Conservation (phyloP, 441 rosid genomes). For the Populus hybrid region DNA sequence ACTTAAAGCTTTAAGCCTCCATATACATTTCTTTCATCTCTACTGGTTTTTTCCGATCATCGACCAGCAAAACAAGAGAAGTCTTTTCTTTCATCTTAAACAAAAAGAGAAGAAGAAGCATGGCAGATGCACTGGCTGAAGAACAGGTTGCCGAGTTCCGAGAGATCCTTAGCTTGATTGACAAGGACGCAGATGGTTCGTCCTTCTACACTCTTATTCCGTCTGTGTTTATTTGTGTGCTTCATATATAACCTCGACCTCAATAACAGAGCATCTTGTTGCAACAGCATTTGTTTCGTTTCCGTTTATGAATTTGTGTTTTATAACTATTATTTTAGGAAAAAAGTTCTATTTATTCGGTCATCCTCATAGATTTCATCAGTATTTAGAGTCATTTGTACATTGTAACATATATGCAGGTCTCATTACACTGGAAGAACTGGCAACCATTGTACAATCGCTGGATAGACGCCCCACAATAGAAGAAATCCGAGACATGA, state of each 20-base stretch:
- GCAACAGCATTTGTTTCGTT: background rate
- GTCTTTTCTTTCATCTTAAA: background rate
- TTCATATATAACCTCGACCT: background rate
- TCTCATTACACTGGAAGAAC: conserved; percentile 43
- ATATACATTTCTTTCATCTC: background rate
- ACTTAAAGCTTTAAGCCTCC: background rate
- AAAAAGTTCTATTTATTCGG: no score
- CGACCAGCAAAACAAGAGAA: background rate
- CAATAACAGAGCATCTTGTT: background rate
- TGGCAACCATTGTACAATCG: conserved; percentile 35
- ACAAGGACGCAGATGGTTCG: conserved; percentile 50
- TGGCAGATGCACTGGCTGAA: conserved; percentile 43
- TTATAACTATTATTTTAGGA: no score
- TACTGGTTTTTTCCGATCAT: background rate
- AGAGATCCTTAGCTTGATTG: conserved; percentile 53
- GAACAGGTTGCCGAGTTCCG: conserved; percentile 49
- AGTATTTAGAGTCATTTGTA: background rate
- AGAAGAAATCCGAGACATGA: conserved; percentile 54
- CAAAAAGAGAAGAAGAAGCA: background rate
- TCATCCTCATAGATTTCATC: no score
- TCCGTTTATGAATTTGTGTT: background rate
- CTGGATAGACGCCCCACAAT: conserved; percentile 43
- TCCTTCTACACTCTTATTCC: background rate
- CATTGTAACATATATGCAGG: conserved; percentile 25
- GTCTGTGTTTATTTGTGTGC: background rate